Conservation (phyloP, 805 yeast species). For the Isabelozyma heimii region DNA sequence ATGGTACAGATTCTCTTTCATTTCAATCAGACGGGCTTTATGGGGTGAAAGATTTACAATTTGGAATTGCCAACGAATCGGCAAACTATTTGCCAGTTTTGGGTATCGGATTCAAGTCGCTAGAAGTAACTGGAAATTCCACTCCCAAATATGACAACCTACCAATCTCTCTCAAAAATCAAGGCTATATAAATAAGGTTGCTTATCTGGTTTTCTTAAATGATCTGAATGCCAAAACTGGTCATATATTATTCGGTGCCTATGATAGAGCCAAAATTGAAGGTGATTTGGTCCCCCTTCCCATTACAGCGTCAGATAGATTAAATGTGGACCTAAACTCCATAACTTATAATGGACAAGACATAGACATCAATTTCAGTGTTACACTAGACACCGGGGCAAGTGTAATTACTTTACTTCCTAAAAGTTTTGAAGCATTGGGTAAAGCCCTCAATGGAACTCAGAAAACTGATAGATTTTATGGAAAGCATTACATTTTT, state of each 20-base stretch:
- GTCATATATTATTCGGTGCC: conserved; percentile 27
- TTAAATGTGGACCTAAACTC: conserved; percentile 45
- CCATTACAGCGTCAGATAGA: conserved; percentile 18
- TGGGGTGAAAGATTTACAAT: conserved; percentile 2
- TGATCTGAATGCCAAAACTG: conserved; percentile 15
- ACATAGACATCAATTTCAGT: neutral
- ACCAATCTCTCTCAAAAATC: conserved; percentile 29
- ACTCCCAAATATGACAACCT: conserved; percentile 24
- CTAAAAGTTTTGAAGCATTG: neutral
- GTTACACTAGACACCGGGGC: conserved; percentile 4
- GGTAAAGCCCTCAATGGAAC: neutral
- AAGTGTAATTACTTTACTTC: conserved; percentile 1
- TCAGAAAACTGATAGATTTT: neutral
- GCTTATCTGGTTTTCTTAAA: conserved; percentile 38
- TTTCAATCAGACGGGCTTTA: neutral
- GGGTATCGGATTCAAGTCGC: conserved; percentile 6
- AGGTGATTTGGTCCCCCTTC: conserved; percentile 4
- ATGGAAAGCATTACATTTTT: neutral
- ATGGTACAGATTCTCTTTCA: conserved; percentile 38
- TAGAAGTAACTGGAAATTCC: neutral
- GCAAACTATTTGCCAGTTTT: conserved; percentile 1
- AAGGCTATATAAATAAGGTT: conserved; percentile 31
- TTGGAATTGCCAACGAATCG: neutral
- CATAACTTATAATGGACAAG: conserved; percentile 12
- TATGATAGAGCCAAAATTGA: conserved; percentile 20